Percentiles rank a stretch among this genome's conserved stretches.
These are phyloP conservation scores for Whalleya microplaca DNA, from an alignment of 2,329 filamentous ascomycete genomes.

Conservation along the genomic window DNA sequence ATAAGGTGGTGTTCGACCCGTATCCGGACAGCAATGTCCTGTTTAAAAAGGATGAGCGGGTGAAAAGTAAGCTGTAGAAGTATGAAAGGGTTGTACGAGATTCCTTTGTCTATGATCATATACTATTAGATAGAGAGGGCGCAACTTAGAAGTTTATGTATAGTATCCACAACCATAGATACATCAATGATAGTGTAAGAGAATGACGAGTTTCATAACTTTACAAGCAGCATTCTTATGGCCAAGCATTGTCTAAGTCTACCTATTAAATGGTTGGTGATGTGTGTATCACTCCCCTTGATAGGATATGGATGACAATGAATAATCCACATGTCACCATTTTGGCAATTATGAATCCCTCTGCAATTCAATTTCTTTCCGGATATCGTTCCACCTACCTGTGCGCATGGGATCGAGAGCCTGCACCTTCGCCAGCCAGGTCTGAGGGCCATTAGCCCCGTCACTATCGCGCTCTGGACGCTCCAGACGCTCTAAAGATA, in stretches of 20 bases:
- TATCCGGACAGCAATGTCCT: slow-evolving; percentile 66
- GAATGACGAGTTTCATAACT: neutral
- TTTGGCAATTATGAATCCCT: too few species aligned
- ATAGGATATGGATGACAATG: too few species aligned
- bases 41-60: slow-evolving; percentile 61
- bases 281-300: too few species aligned
- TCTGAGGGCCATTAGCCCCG: slow-evolving; percentile 50
- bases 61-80: slow-evolving; percentile 52
- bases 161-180: neutral
- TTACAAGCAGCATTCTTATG: neutral
- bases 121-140: neutral
- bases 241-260: too few species aligned
- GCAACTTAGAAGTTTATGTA: neutral
- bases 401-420: slow-evolving; percentile 73
- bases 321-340: too few species aligned
- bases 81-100: neutral
- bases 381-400: slow-evolving; percentile 75
- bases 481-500: too few species aligned
- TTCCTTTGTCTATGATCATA: neutral
- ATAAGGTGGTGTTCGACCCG: slow-evolving; percentile 71
- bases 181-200: neutral
- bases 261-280: too few species aligned
- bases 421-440: slow-evolving; percentile 67
- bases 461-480: slow-evolving; percentile 38
- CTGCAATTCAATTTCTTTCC: slow-evolving; percentile 42